These are phyloP conservation scores for Graphilbum fragrans DNA, from an alignment of 2,329 filamentous ascomycete species.

Conservation along the genomic window DNA sequence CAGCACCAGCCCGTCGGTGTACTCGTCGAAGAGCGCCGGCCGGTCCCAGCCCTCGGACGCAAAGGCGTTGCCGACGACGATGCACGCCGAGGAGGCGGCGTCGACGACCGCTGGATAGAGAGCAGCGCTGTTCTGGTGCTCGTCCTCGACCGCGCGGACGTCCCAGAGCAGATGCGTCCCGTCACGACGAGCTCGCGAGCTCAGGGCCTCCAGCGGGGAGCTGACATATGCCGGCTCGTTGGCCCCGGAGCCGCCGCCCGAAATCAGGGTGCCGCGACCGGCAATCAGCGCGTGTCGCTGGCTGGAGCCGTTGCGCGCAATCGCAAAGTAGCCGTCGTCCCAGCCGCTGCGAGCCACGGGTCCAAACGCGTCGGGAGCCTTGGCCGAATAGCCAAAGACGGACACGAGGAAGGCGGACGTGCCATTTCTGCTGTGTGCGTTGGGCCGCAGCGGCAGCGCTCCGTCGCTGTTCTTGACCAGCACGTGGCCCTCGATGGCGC, in stretches of 20 bases:
- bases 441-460: conserved; percentile 42
- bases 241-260: conserved; percentile 36
- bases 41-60: conserved; percentile 52
- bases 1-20: conserved; percentile 33
- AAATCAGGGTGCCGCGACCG: conserved; percentile 35
- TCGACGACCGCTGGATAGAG: not conserved
- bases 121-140: not conserved
- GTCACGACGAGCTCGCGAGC: conserved; percentile 34
- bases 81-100: conserved; percentile 38
- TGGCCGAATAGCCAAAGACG: conserved; percentile 46
- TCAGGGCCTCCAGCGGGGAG: conserved; percentile 20
- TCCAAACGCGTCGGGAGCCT: conserved; percentile 29
- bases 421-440: not conserved
- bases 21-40: conserved; percentile 46
- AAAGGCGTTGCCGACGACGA: conserved; percentile 44
- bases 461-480: conserved; percentile 62
- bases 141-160: too few relatives aligned
- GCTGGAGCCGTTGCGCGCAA: conserved; percentile 25
- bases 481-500: conserved; percentile 53
- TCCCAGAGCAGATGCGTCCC: conserved; percentile 47
- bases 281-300: conserved; percentile 25
- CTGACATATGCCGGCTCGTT: conserved; percentile 32
- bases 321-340: conserved; percentile 6
- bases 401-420: conserved; percentile 42
- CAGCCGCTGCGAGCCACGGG: not conserved